Evolutionary conservation across 805 yeast species (phyloP), one percentile per base, ranked within the genome.

Genomic region (Kodamaea laetipori): DNA sequence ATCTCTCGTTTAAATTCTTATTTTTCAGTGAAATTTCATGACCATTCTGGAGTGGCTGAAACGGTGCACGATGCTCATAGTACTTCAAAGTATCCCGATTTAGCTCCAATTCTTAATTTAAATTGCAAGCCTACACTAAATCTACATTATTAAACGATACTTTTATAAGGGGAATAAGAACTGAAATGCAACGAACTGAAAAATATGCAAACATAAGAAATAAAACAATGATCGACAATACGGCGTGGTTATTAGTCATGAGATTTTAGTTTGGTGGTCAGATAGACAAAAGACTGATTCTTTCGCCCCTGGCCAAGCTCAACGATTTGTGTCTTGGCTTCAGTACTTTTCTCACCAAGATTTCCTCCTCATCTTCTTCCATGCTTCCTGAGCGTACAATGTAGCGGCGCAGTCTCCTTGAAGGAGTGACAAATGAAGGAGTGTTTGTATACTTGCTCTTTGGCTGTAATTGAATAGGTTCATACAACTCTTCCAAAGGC

Each of bases 401-500:
- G 43, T 61, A 62, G 36, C 56, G 48, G 38, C 46, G 28, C 45
- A 37, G 44, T 27, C 47, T 49, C 44, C 71, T 52, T 4, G 68
- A 60, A 3, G 73, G 73, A 5, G 73, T 67, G 44, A 63, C 55
- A 48, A 50, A 66, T 36, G 58, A 52, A 10, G 71, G 71, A 38
- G 65, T 49, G 21, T 44, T 26, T 31, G 54, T 51, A 53, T 54
- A 60, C 41, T 65, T 64, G 6, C 25, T 30, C 11, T 21, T 12
- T n/a, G 26, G 18, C 35, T 56, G 42, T 44, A 42, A 55, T 48
- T 58, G 62, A n/a, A 43, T 35, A 6, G 72, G 71, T 30, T 61
- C 60, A 52, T 63, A 67, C 27, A 57, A 45, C 12, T 61, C 60
- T 10, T 52, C 48, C 47, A 67, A 60, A 45, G 49, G 57, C 21